Conservation (phyloP, 805 yeast genomes). For the Metschnikowia borealis region DNA sequence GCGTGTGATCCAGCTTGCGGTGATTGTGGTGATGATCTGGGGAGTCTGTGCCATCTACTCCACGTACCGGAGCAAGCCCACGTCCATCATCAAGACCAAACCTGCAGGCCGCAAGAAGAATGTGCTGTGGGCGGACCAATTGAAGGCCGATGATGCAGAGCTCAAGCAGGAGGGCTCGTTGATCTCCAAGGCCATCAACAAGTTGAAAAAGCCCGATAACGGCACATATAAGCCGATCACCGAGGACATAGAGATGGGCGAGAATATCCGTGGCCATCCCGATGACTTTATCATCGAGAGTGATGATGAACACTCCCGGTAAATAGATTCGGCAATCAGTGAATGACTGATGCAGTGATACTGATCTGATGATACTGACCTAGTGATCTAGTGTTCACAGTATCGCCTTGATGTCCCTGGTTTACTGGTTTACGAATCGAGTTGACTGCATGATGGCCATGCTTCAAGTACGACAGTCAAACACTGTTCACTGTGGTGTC, state of each 20-base stretch:
- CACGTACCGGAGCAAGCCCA: constrained; percentile 35
- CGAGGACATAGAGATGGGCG: constrained; percentile 40
- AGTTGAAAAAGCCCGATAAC: constrained; percentile 27
- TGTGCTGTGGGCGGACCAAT: constrained; percentile 47
- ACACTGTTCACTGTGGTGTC: no score
- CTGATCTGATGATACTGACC: no score
- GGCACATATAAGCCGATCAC: constrained; percentile 26
- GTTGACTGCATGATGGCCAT: no score
- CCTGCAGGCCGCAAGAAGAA: constrained; percentile 37
- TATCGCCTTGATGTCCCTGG: no score
- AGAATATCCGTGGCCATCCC: constrained; percentile 14
- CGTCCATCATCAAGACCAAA: constrained; percentile 38
- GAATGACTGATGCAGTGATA: no score
- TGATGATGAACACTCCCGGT: constrained; percentile 37
- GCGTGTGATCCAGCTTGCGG: constrained; percentile 38
- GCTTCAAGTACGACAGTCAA: no score
- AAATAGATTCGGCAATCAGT: no score
- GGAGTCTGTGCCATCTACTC: constrained; percentile 37
- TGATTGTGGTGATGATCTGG: constrained; percentile 37
- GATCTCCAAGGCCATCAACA: constrained; percentile 31
- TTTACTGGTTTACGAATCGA: no score
- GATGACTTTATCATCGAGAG: constrained; percentile 48
- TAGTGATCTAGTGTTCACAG: no score
- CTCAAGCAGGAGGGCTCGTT: constrained; percentile 27
- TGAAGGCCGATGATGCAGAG: constrained; percentile 30